phyloP scores from a whole-genome alignment of 768 basidiomycete species.

The Collybiopsis confluens region DNA sequence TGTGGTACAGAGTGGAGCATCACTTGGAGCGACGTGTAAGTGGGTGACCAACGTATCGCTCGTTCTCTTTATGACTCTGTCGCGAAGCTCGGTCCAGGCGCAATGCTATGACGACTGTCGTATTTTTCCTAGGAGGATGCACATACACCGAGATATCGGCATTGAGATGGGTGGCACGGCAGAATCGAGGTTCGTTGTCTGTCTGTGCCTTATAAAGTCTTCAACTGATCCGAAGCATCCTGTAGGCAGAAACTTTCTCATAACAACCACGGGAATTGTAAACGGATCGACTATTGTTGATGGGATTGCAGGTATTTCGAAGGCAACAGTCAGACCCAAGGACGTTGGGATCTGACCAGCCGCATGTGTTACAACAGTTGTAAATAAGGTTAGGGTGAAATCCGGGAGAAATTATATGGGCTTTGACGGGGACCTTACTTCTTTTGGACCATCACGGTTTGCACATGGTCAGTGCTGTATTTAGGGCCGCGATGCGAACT shows the following conservation, averaged over 20 bases:
- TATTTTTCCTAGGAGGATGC: conserved; percentile 96
- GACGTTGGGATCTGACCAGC: conserved; percentile 36
- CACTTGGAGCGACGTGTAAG: conserved; percentile 9
- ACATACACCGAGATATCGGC: conserved; percentile 98
- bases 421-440: conserved; percentile 3
- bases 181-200: conserved; percentile 62
- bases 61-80: neutral
- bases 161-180: conserved; percentile 84
- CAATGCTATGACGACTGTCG: conserved; percentile 75
- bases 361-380: conserved; percentile 8
- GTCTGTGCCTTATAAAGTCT: conserved; percentile 14
- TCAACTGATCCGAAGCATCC: conserved; percentile 8
- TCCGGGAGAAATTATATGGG: conserved; percentile 3
- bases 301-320: conserved; percentile 48
- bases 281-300: conserved; percentile 74
- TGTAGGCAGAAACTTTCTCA: conserved; percentile 79
- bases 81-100: conserved; percentile 46
- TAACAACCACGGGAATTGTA: conserved; percentile 89
- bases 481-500: neutral
- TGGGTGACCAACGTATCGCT: conserved; percentile 22
- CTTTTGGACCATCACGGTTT: conserved; percentile 13
- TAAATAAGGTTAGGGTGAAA: conserved; percentile 2
- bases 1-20: conserved; percentile 45
- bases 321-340: conserved; percentile 31
- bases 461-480: conserved; percentile 21